Evolutionary conservation across 768 basidiomycete species (phyloP), one percentile per base, ranked within the genome.

Genomic region (Tremella mesenterica): DNA sequence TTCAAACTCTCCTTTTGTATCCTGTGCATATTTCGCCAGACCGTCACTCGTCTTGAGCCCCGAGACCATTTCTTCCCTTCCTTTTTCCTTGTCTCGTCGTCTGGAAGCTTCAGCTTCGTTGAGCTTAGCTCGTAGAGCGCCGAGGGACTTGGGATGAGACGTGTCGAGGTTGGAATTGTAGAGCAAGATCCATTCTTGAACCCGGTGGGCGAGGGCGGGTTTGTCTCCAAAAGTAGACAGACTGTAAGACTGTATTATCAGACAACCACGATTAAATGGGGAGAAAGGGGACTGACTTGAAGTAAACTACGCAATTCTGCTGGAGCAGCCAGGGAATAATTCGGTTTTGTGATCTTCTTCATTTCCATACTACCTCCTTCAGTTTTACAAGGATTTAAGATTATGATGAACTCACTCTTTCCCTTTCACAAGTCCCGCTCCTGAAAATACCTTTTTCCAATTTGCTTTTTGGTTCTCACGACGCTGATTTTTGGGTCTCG

Each of bases 21-120:
- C 64, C 44, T 59, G 59, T 14, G 55, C 80, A 20, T 80, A 75
- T 23, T 78, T 70, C 8, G 75, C 73, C 4, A 93, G 74, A 70
- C 90, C 88, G 63, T 81, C 78, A 71, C 89, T 87, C 1, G 87
- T 89, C 4, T 30, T 53, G 34, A 69, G 46, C 70, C 87, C 84
- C 45, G 80, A 77, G 10, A 74, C 70, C 21, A 76, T 57, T 31
- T 63, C 65, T 27, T 61, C 57, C 45, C 61, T 62, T 10, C 67
- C 71, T 36, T 55, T 58, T n/a, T 64, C 64, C 50, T 63, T 61
- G 55, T 72, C 71, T 25, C 61, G 44, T 44, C 55, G 59, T 26
- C 50, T 48, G 7, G 57, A 57, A 7, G 41, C 26, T 56, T 73
- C 71, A 13, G 54, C 45, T 26, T 60, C 58, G 16, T 51, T 52